Percentiles rank a stretch among this genome's conserved stretches.
Conservation (phyloP, 192 early-diverging fungal species). For the Oehlia diaphana region DNA sequence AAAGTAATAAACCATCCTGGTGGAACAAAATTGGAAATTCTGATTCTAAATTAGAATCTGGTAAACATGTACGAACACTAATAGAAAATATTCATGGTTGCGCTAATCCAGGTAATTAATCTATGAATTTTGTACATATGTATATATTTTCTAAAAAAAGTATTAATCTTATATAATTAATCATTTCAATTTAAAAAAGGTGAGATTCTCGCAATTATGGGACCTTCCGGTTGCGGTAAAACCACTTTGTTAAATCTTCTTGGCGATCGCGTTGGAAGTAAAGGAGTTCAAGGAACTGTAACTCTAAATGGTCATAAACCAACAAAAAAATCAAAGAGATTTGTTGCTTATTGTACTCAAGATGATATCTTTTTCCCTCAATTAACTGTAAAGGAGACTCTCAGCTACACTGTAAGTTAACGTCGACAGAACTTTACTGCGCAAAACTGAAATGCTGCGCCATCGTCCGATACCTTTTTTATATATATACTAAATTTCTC, state of each 20-base stretch:
- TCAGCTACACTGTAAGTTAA: slow-evolving; percentile 54
- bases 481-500: slow-evolving; percentile 7
- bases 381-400: slow-evolving; percentile 76
- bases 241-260: slow-evolving; percentile 64
- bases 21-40: not conserved
- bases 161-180: not conserved
- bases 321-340: slow-evolving; percentile 45
- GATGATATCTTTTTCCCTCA: slow-evolving; percentile 55
- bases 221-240: slow-evolving; percentile 58
- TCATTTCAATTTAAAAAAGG: not conserved
- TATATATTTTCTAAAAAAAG: too few relatives aligned
- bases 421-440: too few relatives aligned
- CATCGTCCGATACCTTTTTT: slow-evolving; percentile 37
- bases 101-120: slow-evolving; percentile 15
- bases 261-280: slow-evolving; percentile 52
- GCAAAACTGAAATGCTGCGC: not conserved
- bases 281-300: slow-evolving; percentile 34
- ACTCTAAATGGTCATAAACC: slow-evolving; percentile 4
- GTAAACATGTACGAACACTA: not conserved
- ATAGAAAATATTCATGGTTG: slow-evolving; percentile 28
- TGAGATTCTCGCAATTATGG: slow-evolving; percentile 61
- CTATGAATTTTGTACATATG: too few relatives aligned
- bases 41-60: not conserved
- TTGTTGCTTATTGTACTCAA: slow-evolving; percentile 59
- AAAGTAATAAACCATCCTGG: not conserved